Percentiles rank a stretch among this genome's conserved stretches.
Evolutionary conservation across 495 filamentous ascomycete species (phyloP).

Genomic region (Penicillium lagena): DNA sequence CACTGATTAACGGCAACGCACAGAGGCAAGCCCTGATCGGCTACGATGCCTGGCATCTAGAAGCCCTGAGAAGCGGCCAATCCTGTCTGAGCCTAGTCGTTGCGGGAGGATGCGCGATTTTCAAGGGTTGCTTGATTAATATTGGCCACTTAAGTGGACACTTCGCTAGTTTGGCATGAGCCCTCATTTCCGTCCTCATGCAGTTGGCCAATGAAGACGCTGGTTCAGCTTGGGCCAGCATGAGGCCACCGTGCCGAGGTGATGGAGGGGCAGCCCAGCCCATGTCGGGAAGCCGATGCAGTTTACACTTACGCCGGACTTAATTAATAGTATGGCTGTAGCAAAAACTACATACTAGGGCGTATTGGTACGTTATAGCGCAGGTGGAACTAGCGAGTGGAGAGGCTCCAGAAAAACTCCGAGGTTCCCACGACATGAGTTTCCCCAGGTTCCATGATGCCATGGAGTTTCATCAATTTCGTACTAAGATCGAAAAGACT

Average conservation of each 20-base stretch:
- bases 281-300: no score
- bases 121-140: constrained; percentile 1
- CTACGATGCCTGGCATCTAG: neutral
- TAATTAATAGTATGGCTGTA: no score
- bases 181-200: constrained; percentile 3
- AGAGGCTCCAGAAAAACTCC: neutral
- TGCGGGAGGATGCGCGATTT: constrained; percentile 14
- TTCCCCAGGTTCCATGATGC: constrained; percentile 1
- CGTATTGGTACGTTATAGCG: no score
- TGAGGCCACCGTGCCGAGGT: no score
- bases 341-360: no score
- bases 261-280: no score
- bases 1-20: neutral
- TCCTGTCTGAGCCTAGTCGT: no score
- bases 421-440: constrained; percentile 5
- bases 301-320: no score
- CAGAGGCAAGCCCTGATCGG: neutral
- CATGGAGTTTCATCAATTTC: constrained; percentile 1
- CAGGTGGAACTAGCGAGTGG: no score
- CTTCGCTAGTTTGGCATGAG: constrained; percentile 3
- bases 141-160: constrained; percentile 5
- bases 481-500: constrained; percentile 8
- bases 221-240: no score
- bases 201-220: neutral
- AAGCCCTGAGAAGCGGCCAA: neutral